Evolutionary conservation across 495 filamentous ascomycete genomes (phyloP).

Genomic region (Aspergillus nidulans): DNA sequence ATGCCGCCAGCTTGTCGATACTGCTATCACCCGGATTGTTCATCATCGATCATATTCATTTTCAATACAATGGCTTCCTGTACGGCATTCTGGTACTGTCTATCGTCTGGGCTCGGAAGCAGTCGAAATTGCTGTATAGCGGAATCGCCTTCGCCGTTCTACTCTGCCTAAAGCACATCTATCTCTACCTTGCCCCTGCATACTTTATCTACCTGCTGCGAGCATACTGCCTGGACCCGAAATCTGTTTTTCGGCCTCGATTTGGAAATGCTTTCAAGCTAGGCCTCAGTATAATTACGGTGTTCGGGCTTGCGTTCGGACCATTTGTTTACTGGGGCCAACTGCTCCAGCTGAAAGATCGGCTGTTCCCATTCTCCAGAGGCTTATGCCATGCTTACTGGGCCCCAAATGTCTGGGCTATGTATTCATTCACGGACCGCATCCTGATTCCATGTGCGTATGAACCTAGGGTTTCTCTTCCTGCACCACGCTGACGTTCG

Average conservation of each 20-base stretch:
- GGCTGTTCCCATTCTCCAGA: constrained; percentile 90
- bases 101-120: constrained; percentile 72
- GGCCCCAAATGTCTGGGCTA: constrained; percentile 95
- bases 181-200: constrained; percentile 92
- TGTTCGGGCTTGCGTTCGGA: constrained; percentile 84
- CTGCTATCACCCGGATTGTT: constrained; percentile 87
- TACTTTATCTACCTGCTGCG: constrained; percentile 92
- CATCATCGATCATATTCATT: constrained; percentile 98
- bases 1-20: constrained; percentile 84
- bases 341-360: constrained; percentile 76
- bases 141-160: constrained; percentile 79
- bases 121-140: constrained; percentile 69
- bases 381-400: constrained; percentile 97
- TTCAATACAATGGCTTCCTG: constrained; percentile 97
- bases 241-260: constrained; percentile 69
- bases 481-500: constrained; percentile 18
- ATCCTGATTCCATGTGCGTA: constrained; percentile 70
- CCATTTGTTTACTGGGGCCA: constrained; percentile 84
- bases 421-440: constrained; percentile 90
- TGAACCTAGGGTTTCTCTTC: not conserved
- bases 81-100: constrained; percentile 87
- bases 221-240: constrained; percentile 79
- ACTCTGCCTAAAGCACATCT: constrained; percentile 95
- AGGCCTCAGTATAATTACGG: constrained; percentile 60
- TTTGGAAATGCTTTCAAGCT: constrained; percentile 79